Evolutionary conservation across 108 stramenopile species (phyloP).

Genomic region (Pseudonitzschia multistriata): DNA sequence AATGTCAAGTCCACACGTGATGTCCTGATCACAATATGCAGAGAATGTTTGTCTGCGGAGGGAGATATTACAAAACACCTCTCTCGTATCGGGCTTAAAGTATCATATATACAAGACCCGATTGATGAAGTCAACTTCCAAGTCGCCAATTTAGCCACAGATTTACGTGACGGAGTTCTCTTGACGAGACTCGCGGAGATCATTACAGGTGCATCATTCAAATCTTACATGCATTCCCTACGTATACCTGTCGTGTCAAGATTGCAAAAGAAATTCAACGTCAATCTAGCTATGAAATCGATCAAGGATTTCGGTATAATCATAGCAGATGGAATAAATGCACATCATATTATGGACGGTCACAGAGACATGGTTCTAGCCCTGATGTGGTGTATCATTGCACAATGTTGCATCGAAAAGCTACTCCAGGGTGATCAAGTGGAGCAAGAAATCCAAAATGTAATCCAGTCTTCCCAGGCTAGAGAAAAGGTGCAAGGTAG

Average conservation of each 20-base stretch:
- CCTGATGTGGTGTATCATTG: conserved; percentile 72
- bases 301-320: conserved; percentile 48
- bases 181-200: conserved; percentile 82
- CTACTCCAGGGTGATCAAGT: conserved; percentile 37
- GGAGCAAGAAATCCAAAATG: conserved; percentile 56
- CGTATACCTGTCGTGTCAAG: conserved; percentile 88
- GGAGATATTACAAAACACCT: conserved; percentile 90
- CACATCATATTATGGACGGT: conserved; percentile 84
- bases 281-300: conserved; percentile 58
- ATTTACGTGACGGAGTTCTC: conserved; percentile 93
- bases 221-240: conserved; percentile 52
- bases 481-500: conserved; percentile 20
- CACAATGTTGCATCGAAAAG: conserved; percentile 49
- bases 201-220: conserved; percentile 38
- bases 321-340: conserved; percentile 53
- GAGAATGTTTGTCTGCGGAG: conserved; percentile 76
- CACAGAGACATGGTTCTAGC: conserved; percentile 82
- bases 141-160: conserved; percentile 78
- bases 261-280: conserved; percentile 92
- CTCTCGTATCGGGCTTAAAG: conserved; percentile 65
- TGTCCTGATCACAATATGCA: conserved; percentile 74
- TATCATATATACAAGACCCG: conserved; percentile 75
- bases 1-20: conserved; percentile 86
- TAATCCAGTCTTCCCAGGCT: conserved; percentile 31
- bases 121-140: conserved; percentile 90